A percentile compares a stretch with the other conserved stretches of the same genome.
These are phyloP conservation scores for Cryphonectria japonica DNA, from an alignment of 2,329 filamentous ascomycete species.

Conservation along the genomic window DNA sequence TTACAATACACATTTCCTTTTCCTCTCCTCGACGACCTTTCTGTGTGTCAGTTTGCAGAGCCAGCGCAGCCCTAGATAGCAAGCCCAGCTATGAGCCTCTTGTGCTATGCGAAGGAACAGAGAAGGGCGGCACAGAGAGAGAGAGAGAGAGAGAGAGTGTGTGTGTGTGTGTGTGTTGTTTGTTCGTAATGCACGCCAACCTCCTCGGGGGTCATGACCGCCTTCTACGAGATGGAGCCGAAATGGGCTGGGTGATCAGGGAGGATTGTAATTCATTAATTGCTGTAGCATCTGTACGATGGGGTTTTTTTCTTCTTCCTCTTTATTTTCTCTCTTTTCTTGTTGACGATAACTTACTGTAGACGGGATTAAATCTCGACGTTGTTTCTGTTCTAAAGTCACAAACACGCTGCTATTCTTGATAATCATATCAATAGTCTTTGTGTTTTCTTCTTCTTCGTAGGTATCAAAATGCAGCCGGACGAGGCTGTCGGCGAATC, in stretches of 20 bases:
- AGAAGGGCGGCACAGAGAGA: conserved; percentile 20
- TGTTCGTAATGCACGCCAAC: conserved; percentile 19
- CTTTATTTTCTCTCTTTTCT: no score
- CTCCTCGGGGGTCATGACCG: conserved; percentile 16
- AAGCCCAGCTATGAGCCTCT: conserved; percentile 39
- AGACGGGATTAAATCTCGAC: not conserved
- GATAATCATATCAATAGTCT: not conserved
- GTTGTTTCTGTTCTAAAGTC: not conserved
- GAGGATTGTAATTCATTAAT: not conserved
- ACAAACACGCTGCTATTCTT: not conserved
- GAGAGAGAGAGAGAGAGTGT: conserved; percentile 25
- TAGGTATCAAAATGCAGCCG: not conserved
- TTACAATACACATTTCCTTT: not conserved
- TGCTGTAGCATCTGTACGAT: not conserved
- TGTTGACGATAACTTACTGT: not conserved
- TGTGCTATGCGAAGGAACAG: conserved; percentile 37
- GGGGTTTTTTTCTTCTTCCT: no score
- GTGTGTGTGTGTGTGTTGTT: no score
- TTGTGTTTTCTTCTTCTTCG: no score
- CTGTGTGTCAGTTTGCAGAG: not conserved
- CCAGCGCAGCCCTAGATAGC: conserved; percentile 32
- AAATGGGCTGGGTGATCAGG: not conserved
- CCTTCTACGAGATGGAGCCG: conserved; percentile 16
- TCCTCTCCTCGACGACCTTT: no score
- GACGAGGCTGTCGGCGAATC: not conserved